phyloP scores from a whole-genome alignment of 805 yeast genomes.

The Hyphopichia homilentoma region DNA sequence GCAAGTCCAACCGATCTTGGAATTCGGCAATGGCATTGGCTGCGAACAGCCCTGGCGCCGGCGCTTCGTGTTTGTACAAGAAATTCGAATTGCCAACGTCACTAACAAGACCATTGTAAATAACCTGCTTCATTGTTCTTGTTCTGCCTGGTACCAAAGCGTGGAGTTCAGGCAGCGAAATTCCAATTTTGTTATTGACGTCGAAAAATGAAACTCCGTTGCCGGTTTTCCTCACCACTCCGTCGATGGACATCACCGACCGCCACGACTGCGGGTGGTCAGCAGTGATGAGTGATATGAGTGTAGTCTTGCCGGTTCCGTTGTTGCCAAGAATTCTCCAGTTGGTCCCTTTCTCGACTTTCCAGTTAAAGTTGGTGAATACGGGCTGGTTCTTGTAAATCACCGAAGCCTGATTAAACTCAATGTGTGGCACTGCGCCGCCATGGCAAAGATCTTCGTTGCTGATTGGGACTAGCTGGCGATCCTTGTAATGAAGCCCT shows the following conservation, averaged over 20 bases:
- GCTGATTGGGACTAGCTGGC: constrained; percentile 1
- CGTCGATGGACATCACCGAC: constrained; percentile 57
- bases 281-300: constrained; percentile 78
- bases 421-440: constrained; percentile 18
- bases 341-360: constrained; percentile 63
- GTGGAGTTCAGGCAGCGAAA: constrained; percentile 89
- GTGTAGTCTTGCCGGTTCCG: constrained; percentile 92
- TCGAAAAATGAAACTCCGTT: constrained; percentile 67
- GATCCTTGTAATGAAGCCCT: constrained; percentile 1
- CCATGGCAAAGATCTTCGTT: not conserved
- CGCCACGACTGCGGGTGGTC: constrained; percentile 98
- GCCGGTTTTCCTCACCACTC: constrained; percentile 71
- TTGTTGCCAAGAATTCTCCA: constrained; percentile 91
- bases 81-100: constrained; percentile 59
- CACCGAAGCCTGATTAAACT: constrained; percentile 62
- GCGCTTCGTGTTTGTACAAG: constrained; percentile 25
- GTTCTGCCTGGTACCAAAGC: constrained; percentile 64
- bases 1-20: constrained; percentile 25
- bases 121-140: constrained; percentile 51
- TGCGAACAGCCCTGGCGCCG: constrained; percentile 12
- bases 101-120: constrained; percentile 64
- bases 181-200: constrained; percentile 75
- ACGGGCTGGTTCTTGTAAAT: constrained; percentile 61
- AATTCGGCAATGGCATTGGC: constrained; percentile 17
- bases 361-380: constrained; percentile 61